phyloP scores from a whole-genome alignment of 2,329 filamentous ascomycete species.

The Ceratocystis huliohia region DNA sequence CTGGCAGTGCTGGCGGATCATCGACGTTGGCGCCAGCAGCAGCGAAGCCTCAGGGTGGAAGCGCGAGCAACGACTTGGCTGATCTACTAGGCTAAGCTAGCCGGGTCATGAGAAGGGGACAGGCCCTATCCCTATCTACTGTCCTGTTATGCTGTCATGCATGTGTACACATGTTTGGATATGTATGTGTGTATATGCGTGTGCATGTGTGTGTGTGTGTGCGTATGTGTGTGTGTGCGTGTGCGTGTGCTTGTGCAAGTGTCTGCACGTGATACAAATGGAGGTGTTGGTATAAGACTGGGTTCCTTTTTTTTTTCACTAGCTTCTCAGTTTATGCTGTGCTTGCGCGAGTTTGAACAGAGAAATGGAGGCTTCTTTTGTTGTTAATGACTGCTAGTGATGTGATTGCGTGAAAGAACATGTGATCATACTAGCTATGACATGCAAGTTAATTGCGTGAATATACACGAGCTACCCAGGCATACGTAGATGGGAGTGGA shows the following conservation, averaged over 20 bases:
- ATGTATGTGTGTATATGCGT: not conserved
- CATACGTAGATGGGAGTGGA: no score
- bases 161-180: not conserved
- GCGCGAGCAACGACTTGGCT: slow-evolving; percentile 31
- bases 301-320: not conserved
- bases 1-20: slow-evolving; percentile 31
- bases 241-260: no score
- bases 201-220: not conserved
- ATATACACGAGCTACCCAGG: not conserved
- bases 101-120: not conserved
- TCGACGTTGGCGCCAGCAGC: slow-evolving; percentile 12
- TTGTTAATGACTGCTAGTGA: no score
- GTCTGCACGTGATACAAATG: no score
- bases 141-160: not conserved
- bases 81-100: slow-evolving; percentile 36
- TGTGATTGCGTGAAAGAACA: no score
- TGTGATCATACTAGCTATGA: no score
- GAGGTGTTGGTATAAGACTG: no score
- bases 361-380: no score
- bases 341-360: no score
- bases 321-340: not conserved
- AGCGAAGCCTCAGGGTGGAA: slow-evolving; percentile 24
- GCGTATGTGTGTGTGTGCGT: not conserved
- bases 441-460: not conserved
- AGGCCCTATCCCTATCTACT: not conserved